A percentile compares a stretch with the other conserved stretches of the same genome.
phyloP scores from a whole-genome alignment of 345 rosid genomes.

The Geranium brycei region DNA sequence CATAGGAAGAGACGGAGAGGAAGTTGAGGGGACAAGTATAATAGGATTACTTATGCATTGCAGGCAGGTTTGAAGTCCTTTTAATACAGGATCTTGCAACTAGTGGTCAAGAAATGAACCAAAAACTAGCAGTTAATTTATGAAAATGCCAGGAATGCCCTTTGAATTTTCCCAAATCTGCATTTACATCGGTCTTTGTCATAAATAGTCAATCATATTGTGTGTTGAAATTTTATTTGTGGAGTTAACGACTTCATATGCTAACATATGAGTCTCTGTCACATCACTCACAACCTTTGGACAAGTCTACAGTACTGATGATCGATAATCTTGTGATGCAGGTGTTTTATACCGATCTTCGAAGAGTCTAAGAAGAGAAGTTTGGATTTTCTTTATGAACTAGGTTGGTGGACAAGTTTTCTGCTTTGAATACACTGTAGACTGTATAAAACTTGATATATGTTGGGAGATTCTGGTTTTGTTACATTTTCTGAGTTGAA shows the following conservation, averaged over 20 bases:
- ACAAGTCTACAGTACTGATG: neutral
- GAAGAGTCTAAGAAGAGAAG: neutral
- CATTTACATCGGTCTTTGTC: neutral
- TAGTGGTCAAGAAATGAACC: conserved; percentile 10
- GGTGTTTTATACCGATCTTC: neutral
- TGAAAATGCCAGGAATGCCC: conserved; percentile 11
- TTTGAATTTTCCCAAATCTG: neutral
- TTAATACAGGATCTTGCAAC: conserved; percentile 4
- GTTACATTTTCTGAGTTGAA: neutral
- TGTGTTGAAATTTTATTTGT: too few relatives aligned
- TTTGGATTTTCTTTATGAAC: neutral
- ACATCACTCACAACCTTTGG: too few relatives aligned
- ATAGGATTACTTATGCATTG: neutral
- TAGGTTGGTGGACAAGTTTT: neutral
- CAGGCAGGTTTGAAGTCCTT: conserved; percentile 12
- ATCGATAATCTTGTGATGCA: neutral
- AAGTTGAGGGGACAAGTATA: too few relatives aligned
- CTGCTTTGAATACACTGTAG: neutral
- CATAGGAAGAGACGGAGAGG: conserved; percentile 11
- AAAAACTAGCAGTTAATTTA: conserved; percentile 1
- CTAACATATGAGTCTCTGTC: too few relatives aligned
- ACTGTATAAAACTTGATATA: neutral
- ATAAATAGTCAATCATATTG: neutral
- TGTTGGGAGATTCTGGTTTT: neutral
- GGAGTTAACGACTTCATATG: too few relatives aligned